phyloP scores from a whole-genome alignment of 805 yeast genomes.

The Scheffersomyces ergatensis region DNA sequence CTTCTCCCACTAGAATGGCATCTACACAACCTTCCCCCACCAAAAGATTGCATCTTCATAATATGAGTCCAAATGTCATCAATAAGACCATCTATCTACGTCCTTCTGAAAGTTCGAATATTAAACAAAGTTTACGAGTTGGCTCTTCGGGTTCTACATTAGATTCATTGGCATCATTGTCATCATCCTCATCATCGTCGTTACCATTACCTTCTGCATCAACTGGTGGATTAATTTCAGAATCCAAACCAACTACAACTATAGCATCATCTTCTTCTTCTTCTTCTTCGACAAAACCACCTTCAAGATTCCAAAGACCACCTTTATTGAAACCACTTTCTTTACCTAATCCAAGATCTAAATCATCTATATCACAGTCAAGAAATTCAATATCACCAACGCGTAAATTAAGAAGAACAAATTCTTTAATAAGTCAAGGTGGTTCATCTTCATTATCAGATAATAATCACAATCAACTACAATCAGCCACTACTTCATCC shows the following conservation, averaged over 20 bases:
- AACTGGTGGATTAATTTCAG: neutral
- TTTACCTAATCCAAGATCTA: conserved; percentile 22
- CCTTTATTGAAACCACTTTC: conserved; percentile 13
- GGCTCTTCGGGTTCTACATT: neutral
- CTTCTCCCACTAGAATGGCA: too few species aligned
- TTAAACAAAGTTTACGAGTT: neutral
- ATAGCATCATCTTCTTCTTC: neutral
- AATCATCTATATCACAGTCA: conserved; percentile 18
- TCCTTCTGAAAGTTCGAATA: conserved; percentile 6
- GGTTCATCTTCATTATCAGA: conserved; percentile 26
- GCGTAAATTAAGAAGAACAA: conserved; percentile 30
- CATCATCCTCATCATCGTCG: neutral
- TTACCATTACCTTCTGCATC: neutral
- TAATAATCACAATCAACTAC: conserved; percentile 16
- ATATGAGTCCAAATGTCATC: conserved; percentile 36
- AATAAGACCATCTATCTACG: conserved; percentile 21
- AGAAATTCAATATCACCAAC: conserved; percentile 20
- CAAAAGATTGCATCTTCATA: conserved; percentile 27
- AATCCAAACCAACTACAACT: too few species aligned
- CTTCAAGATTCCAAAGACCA: conserved; percentile 7
- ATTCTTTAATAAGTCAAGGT: conserved; percentile 26
- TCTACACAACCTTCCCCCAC: conserved; percentile 12
- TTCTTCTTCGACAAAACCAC: conserved; percentile 1
- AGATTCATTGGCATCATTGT: neutral
- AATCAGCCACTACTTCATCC: conserved; percentile 19